These are phyloP conservation scores for Colletotrichum musae DNA, from an alignment of 2,329 filamentous ascomycete genomes.

Conservation along the genomic window DNA sequence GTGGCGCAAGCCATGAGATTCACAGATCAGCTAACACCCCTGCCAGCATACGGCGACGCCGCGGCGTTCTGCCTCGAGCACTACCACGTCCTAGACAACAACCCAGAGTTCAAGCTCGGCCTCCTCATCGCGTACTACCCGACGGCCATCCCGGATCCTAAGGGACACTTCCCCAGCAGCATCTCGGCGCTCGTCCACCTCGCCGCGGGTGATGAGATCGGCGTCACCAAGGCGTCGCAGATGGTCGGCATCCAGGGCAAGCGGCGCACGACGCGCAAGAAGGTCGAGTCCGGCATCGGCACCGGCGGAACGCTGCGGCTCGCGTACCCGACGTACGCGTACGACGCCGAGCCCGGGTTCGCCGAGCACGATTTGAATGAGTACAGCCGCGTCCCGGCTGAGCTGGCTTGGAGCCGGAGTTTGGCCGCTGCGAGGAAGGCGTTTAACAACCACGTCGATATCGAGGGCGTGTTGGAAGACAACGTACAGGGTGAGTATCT, in stretches of 20 bases:
- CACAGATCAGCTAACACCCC: not conserved
- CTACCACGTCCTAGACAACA: slow-evolving; percentile 61
- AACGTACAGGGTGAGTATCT: slow-evolving; percentile 69
- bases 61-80: slow-evolving; percentile 60
- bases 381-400: slow-evolving; percentile 74
- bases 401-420: slow-evolving; percentile 79
- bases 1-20: accelerated
- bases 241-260: slow-evolving; percentile 63
- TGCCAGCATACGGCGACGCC: slow-evolving; percentile 59
- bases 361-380: slow-evolving; percentile 79
- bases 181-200: slow-evolving; percentile 59
- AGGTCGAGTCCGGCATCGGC: slow-evolving; percentile 54
- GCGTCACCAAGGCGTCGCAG: slow-evolving; percentile 58
- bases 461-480: slow-evolving; percentile 76
- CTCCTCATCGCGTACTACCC: slow-evolving; percentile 63
- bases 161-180: slow-evolving; percentile 56
- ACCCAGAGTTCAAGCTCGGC: slow-evolving; percentile 58
- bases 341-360: slow-evolving; percentile 73
- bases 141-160: slow-evolving; percentile 58
- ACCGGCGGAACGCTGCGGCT: slow-evolving; percentile 53
- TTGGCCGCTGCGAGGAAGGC: slow-evolving; percentile 72
- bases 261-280: slow-evolving; percentile 51
- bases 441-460: slow-evolving; percentile 74
- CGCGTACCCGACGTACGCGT: slow-evolving; percentile 58
- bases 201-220: slow-evolving; percentile 54